Conservation (phyloP, 2,329 filamentous ascomycete genomes). For the Pleomassaria siparia region DNA sequence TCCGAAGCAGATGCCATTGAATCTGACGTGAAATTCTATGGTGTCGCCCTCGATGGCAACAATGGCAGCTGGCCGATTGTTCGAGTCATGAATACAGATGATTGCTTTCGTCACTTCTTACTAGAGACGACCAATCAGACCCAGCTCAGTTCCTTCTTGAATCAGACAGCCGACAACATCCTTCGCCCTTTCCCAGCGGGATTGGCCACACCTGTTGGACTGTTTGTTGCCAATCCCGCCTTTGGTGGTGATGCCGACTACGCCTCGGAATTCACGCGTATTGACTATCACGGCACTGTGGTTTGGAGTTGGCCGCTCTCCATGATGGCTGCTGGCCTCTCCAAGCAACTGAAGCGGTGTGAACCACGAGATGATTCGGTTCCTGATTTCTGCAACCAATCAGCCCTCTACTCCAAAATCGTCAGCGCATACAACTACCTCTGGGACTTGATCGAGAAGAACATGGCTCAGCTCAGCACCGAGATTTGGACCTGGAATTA, state of each 20-base stretch:
- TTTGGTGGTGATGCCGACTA: conserved; percentile 50
- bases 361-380: conserved; percentile 7
- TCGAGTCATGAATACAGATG: conserved; percentile 64
- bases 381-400: conserved; percentile 55
- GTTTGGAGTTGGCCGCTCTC: conserved; percentile 67
- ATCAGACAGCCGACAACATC: conserved; percentile 60
- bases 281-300: conserved; percentile 64
- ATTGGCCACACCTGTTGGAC: conserved; percentile 57
- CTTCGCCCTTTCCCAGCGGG: conserved; percentile 61
- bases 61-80: conserved; percentile 54
- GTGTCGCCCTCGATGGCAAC: conserved; percentile 58
- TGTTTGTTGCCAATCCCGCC: conserved; percentile 64
- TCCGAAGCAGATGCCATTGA: conserved; percentile 47
- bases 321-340: conserved; percentile 64
- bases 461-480: conserved; percentile 53
- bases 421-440: conserved; percentile 58
- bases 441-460: conserved; percentile 63
- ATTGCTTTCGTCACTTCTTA: conserved; percentile 64
- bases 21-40: conserved; percentile 56
- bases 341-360: conserved; percentile 60
- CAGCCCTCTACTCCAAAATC: conserved; percentile 48
- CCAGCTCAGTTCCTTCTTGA: conserved; percentile 60
- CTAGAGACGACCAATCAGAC: conserved; percentile 60
- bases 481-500: conserved; percentile 68
- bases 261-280: conserved; percentile 56